Evolutionary conservation across 2,329 filamentous ascomycete genomes (phyloP), one percentile per base, ranked within the genome.

Genomic region (Cladosporium phlei): DNA sequence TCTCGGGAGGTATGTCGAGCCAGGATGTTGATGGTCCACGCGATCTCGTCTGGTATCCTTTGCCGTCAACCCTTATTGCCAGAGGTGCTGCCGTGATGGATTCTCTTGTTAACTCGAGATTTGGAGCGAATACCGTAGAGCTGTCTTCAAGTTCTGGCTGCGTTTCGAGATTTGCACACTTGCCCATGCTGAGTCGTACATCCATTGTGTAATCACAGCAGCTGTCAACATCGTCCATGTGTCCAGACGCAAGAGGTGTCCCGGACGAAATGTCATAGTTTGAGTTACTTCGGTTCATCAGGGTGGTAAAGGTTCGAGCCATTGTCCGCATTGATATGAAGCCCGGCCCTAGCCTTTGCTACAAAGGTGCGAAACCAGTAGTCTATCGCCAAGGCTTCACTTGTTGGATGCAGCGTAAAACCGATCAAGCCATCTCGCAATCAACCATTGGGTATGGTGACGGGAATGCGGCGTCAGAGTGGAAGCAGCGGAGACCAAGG

Each of bases 1-100:
- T 74, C 69, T 98, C 93, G 38, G 82, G 74, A 0, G 93, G 93
- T 73, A 97, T 78, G 32, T 79, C 77, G n/a, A n/a, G n/a, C n/a
- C 46, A 38, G 50, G 7, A 19, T 27, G 38, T 50, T 47, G 46
- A 63, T 64, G 22, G 54, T n/a, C n/a, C 49, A 28, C 58, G 44
- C 16, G 59, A 56, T 14, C 59, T 51, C 8, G 71, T 70, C 54
- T 75, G 74, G 56, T 74, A 74, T 55, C 74, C 70, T 39, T 67
- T n/a, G n/a, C n/a, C 67, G 22, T 69, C 64, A 6, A 60, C 55
- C 39, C 69, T 63, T n/a, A 55, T 40, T 48, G 59, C 66, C 2
- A 51, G 46, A 62, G 63, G 47, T 14, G 55, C 50, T 19, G 54
- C 54, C 10, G 48, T 12, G 4, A 47, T 55, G 10, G 57, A 28